A percentile compares a stretch with the other conserved stretches of the same genome.
phyloP scores from a whole-genome alignment of 1,284 basidiomycete species.

The Rhodotorula mucilaginosa region DNA sequence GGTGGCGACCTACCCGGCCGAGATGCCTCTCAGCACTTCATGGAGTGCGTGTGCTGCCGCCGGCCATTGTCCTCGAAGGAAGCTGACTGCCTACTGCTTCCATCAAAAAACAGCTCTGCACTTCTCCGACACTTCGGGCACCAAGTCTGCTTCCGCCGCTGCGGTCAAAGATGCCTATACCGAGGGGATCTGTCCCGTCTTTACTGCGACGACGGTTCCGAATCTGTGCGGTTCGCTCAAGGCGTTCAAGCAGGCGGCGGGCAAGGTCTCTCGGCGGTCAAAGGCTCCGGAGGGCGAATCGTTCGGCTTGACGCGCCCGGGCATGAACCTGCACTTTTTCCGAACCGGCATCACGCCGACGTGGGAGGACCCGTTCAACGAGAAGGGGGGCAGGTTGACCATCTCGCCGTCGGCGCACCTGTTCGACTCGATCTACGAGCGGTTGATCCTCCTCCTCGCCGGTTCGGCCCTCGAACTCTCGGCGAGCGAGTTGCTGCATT shows the following conservation, averaged over 20 bases:
- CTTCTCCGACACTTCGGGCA: conserved; percentile 39
- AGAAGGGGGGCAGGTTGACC: conserved; percentile 38
- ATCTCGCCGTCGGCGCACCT: conserved; percentile 29
- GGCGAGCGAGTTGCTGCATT: conserved; percentile 20
- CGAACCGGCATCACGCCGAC: conserved; percentile 35
- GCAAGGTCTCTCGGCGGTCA: conserved; percentile 16
- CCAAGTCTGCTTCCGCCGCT: conserved; percentile 33
- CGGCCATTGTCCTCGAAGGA: no score
- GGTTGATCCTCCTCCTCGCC: conserved; percentile 35
- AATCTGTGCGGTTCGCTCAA: conserved; percentile 32
- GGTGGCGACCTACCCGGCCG: conserved; percentile 29
- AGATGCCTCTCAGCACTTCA: conserved; percentile 32
- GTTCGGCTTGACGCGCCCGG: conserved; percentile 31
- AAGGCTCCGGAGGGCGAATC: conserved; percentile 24
- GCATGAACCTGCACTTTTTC: conserved; percentile 41
- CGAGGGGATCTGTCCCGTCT: conserved; percentile 34
- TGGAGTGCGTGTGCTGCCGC: conserved; percentile 33
- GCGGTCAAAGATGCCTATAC: conserved; percentile 36
- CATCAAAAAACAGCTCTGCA: conserved; percentile 26
- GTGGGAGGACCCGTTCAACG: conserved; percentile 42
- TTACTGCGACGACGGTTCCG: conserved; percentile 29
- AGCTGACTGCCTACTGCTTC: no score
- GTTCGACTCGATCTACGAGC: conserved; percentile 38
- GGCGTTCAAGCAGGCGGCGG: conserved; percentile 36
- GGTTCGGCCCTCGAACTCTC: conserved; percentile 33